These are phyloP conservation scores for Plasmodium vivax DNA, from an alignment of 169 alveolate genomes.

Conservation along the genomic window DNA sequence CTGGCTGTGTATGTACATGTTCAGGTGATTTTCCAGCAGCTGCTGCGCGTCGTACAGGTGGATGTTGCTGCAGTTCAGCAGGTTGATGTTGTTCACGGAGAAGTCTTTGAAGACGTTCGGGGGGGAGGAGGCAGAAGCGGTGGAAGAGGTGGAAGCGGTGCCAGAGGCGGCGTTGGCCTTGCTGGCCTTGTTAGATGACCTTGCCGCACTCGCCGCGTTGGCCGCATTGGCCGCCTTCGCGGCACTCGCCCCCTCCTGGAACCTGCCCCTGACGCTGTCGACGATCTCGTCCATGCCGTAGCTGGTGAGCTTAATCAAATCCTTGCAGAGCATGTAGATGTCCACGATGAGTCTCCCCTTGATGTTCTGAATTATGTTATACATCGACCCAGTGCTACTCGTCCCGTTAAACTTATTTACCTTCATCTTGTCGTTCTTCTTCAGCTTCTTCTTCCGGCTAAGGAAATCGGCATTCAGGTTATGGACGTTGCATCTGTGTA, in stretches of 20 bases:
- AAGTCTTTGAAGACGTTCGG: slow-evolving; percentile 55
- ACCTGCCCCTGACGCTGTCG: slow-evolving; percentile 36
- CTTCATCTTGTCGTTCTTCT: slow-evolving; percentile 65
- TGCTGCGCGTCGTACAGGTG: slow-evolving; percentile 43
- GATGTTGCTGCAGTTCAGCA: slow-evolving; percentile 47
- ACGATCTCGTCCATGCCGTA: slow-evolving; percentile 67
- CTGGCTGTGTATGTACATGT: slow-evolving; percentile 37
- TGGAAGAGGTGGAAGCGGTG: not conserved
- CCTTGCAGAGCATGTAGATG: slow-evolving; percentile 43
- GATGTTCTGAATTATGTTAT: slow-evolving; percentile 36
- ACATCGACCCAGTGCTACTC: slow-evolving; percentile 60
- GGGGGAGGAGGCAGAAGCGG: not conserved
- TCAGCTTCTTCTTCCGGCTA: slow-evolving; percentile 65
- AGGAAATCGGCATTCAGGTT: slow-evolving; percentile 28
- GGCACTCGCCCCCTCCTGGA: not conserved
- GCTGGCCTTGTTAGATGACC: too few species aligned
- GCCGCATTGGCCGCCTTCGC: not conserved
- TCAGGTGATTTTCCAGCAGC: slow-evolving; percentile 27
- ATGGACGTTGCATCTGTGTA: slow-evolving; percentile 67
- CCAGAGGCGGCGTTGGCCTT: not conserved
- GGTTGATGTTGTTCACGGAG: slow-evolving; percentile 51
- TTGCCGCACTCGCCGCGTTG: not conserved
- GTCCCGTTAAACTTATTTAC: slow-evolving; percentile 70
- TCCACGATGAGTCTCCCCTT: slow-evolving; percentile 64
- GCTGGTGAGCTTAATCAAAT: slow-evolving; percentile 45